phyloP scores from a whole-genome alignment of 2,329 filamentous ascomycete genomes.

The Phyllosticta citrichinensis region DNA sequence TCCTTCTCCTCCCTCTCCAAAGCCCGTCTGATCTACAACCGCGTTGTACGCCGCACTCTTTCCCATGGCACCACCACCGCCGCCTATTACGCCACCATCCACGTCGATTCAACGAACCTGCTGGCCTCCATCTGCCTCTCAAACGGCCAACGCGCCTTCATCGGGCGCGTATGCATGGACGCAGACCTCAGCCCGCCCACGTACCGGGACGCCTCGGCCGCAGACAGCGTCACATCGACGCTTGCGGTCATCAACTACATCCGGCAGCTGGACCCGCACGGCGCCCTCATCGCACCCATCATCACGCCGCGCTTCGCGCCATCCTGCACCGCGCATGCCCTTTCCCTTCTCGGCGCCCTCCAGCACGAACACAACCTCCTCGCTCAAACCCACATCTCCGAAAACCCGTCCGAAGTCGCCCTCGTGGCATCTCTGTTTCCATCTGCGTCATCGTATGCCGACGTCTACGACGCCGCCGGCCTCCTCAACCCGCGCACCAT shows the following conservation, averaged over 20 bases:
- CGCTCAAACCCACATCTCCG: slow-evolving; percentile 82
- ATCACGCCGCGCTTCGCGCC: slow-evolving; percentile 61
- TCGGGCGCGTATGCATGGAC: slow-evolving; percentile 91
- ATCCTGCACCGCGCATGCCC: slow-evolving; percentile 42
- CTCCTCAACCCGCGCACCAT: slow-evolving; percentile 66
- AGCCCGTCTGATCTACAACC: slow-evolving; percentile 64
- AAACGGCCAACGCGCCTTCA: slow-evolving; percentile 76
- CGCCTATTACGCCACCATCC: slow-evolving; percentile 87
- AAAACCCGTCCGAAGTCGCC: slow-evolving; percentile 64
- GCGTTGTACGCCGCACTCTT: slow-evolving; percentile 69
- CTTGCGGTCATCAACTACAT: slow-evolving; percentile 48
- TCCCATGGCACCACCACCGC: slow-evolving; percentile 87
- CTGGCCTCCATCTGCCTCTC: slow-evolving; percentile 74
- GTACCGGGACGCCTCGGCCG: slow-evolving; percentile 65
- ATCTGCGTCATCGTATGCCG: slow-evolving; percentile 52
- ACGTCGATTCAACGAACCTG: slow-evolving; percentile 81
- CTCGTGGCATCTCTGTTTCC: slow-evolving; percentile 66
- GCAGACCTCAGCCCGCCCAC: slow-evolving; percentile 53
- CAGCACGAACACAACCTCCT: slow-evolving; percentile 54
- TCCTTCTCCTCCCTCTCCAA: slow-evolving; percentile 55
- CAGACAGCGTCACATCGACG: slow-evolving; percentile 46
- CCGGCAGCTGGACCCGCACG: slow-evolving; percentile 51
- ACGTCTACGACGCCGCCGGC: slow-evolving; percentile 65
- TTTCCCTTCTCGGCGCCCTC: slow-evolving; percentile 55
- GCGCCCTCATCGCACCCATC: slow-evolving; percentile 62